phyloP scores from a whole-genome alignment of 2,329 filamentous ascomycete species.

The Colletotrichum sp. region DNA sequence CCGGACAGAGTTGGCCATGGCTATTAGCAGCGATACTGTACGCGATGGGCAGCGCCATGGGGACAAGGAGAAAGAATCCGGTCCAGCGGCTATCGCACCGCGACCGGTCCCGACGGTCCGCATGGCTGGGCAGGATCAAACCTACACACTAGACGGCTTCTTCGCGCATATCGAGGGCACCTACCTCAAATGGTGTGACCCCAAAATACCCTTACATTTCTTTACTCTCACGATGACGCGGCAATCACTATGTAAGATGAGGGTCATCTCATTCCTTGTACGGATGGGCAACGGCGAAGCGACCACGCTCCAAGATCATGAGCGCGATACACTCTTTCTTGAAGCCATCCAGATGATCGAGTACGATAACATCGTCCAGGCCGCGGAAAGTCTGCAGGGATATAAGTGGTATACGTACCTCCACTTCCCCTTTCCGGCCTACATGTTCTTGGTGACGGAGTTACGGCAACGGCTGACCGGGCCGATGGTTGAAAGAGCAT shows the following conservation, averaged over 20 bases:
- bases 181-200: constrained; percentile 62
- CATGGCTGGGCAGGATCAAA: constrained; percentile 54
- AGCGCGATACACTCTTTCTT: constrained; percentile 58
- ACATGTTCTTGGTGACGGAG: constrained; percentile 64
- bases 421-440: constrained; percentile 65
- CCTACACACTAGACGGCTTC: constrained; percentile 57
- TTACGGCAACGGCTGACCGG: constrained; percentile 57
- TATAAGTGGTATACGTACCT: constrained; percentile 66
- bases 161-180: constrained; percentile 59
- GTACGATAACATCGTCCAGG: constrained; percentile 62
- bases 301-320: constrained; percentile 44
- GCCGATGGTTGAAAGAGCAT: constrained; percentile 63
- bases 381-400: constrained; percentile 52
- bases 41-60: constrained; percentile 33
- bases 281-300: constrained; percentile 47
- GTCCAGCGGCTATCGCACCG: constrained; percentile 26
- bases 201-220: constrained; percentile 63
- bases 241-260: constrained; percentile 60
- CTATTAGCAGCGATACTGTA: constrained; percentile 52
- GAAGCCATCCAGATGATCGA: constrained; percentile 64
- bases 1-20: constrained; percentile 61
- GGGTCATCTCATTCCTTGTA: constrained; percentile 58
- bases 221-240: constrained; percentile 64
- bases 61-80: constrained; percentile 28
- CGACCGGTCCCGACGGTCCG: constrained; percentile 41